A percentile compares a stretch with the other conserved stretches of the same genome.
Evolutionary conservation across 2,329 filamentous ascomycete genomes (phyloP).

Genomic region (Fusarium kyushuense): DNA sequence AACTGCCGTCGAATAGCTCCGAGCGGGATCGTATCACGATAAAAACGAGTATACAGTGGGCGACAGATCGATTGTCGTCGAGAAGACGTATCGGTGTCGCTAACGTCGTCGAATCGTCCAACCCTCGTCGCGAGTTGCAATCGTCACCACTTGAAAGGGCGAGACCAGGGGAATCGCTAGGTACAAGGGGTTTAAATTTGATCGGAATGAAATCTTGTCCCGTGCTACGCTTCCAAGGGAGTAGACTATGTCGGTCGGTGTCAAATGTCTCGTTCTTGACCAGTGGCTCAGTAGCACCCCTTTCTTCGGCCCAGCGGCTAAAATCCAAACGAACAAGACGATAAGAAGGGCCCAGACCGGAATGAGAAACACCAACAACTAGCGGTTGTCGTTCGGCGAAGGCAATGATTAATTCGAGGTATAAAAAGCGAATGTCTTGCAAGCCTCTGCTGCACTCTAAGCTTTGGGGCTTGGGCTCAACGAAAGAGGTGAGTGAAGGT

Average conservation of each 20-base stretch:
- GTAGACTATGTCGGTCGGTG: neutral
- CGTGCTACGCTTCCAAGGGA: slow-evolving; percentile 19
- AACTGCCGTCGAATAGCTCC: slow-evolving; percentile 9
- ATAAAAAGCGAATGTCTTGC: slow-evolving; percentile 36
- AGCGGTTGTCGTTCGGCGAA: slow-evolving; percentile 4
- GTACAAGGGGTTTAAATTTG: slow-evolving; percentile 8
- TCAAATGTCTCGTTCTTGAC: slow-evolving; percentile 40
- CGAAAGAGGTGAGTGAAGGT: slow-evolving; percentile 17
- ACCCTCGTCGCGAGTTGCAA: slow-evolving; percentile 4
- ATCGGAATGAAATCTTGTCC: slow-evolving; percentile 39
- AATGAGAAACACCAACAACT: slow-evolving; percentile 15
- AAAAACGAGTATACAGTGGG: slow-evolving; percentile 3
- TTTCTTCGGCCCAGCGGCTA: slow-evolving; percentile 35
- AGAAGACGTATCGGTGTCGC: slow-evolving; percentile 11
- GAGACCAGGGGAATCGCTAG: slow-evolving; percentile 2
- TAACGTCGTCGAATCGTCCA: slow-evolving; percentile 24
- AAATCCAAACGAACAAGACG: slow-evolving; percentile 3
- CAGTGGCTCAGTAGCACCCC: slow-evolving; percentile 26
- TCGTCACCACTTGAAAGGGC: slow-evolving; percentile 24
- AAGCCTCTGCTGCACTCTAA: slow-evolving; percentile 34
- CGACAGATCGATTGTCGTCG: slow-evolving; percentile 10
- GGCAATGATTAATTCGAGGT: slow-evolving; percentile 14
- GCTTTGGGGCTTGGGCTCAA: slow-evolving; percentile 12
- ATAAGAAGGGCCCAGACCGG: neutral
- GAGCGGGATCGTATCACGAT: slow-evolving; percentile 3